Conservation (phyloP, 2,329 filamentous ascomycete species). For the Pseudogymnoascus sp. region DNA sequence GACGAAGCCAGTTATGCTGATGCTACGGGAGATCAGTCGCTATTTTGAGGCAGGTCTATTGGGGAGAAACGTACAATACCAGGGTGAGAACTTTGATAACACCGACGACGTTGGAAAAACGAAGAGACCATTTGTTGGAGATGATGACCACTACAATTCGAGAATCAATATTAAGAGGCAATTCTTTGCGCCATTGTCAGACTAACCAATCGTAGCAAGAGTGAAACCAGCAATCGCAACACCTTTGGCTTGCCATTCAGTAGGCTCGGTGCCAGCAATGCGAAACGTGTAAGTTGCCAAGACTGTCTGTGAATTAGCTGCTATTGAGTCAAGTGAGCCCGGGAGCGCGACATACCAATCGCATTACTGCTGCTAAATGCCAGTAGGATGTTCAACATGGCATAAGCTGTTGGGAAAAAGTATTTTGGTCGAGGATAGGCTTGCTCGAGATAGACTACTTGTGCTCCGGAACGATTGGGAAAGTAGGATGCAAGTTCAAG, state of each 20-base stretch:
- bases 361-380: constrained; percentile 61
- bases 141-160: constrained; percentile 35
- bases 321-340: not conserved
- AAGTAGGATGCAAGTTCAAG: constrained; percentile 59
- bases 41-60: not conserved
- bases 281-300: constrained; percentile 55
- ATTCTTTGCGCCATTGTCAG: not conserved
- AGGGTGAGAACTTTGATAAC: constrained; percentile 53
- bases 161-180: not conserved
- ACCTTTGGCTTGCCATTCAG: constrained; percentile 58
- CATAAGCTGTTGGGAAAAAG: constrained; percentile 57
- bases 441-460: constrained; percentile 63
- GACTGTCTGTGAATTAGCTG: constrained; percentile 30
- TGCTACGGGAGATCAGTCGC: constrained; percentile 24
- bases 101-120: constrained; percentile 48
- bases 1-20: constrained; percentile 52
- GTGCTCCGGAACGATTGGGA: constrained; percentile 55
- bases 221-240: constrained; percentile 46
- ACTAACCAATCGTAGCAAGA: constrained; percentile 38
- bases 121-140: constrained; percentile 50
- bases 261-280: constrained; percentile 42
- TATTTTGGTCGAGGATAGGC: constrained; percentile 56
- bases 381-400: constrained; percentile 53
- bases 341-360: constrained; percentile 32
- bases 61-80: constrained; percentile 38